Evolutionary conservation across 2,329 filamentous ascomycete genomes (phyloP).

Genomic region (Celoporthe dispersa): DNA sequence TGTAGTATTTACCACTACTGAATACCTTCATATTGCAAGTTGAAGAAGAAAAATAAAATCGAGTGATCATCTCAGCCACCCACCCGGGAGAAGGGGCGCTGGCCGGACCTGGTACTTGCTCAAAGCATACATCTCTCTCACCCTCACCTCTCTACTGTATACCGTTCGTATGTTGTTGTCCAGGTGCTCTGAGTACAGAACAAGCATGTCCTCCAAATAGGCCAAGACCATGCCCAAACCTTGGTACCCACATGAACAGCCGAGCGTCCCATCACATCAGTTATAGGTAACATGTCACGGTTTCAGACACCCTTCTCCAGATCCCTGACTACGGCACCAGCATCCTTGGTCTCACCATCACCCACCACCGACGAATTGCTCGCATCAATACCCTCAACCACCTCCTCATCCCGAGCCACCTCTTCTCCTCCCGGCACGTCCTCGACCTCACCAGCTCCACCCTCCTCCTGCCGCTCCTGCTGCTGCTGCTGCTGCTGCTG

Average conservation of each 20-base stretch:
- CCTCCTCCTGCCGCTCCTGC: neutral
- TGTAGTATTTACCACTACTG: neutral
- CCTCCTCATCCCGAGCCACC: neutral
- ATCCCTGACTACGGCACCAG: slow-evolving; percentile 9
- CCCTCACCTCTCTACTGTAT: neutral
- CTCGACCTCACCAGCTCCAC: neutral
- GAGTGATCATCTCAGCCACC: neutral
- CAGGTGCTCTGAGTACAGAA: neutral
- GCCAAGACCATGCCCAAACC: neutral
- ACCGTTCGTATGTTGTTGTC: neutral
- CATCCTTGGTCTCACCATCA: neutral
- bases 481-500: slow-evolving; percentile 16
- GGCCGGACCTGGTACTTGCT: neutral
- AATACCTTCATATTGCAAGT: neutral
- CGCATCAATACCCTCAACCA: neutral
- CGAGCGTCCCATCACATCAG: neutral
- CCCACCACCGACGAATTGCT: neutral
- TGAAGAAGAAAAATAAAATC: neutral
- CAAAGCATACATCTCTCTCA: too few species aligned
- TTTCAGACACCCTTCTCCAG: slow-evolving; percentile 25
- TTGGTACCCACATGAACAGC: neutral
- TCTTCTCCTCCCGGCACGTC: neutral
- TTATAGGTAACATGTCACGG: neutral
- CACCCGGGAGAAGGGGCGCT: neutral
- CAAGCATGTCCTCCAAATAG: neutral